Evolutionary conservation across 106 monocot genomes (phyloP), one percentile per base, ranked within the genome.

Genomic region (Dioscorea alata): DNA sequence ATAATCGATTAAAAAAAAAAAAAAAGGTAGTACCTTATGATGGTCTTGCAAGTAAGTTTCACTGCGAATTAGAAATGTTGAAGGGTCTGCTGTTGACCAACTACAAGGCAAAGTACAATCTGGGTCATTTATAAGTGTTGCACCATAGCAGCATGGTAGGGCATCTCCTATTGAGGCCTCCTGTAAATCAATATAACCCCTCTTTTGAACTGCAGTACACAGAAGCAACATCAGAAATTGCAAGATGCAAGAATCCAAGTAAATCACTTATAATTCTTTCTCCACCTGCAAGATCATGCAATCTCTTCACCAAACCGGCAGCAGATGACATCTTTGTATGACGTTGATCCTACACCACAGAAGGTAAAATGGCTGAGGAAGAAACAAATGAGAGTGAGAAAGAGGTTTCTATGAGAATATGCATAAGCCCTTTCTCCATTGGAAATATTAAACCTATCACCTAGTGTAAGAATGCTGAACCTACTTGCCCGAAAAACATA

Each of bases 31-130:
- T 77, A 99, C 97, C 87, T 99, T 99, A 32, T 80, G 84, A 65
- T 70, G 80, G 76, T 99, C 89, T 68, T 90, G 89, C 13, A 92
- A 74, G 66, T 92, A 99, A 54, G 92, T 90, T 85, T 84, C 80
- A 35, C 92, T 81, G 4, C 97, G 81, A 57, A 99, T 81, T 52
- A 90, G 69, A 79, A 99, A 99, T 66, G 84, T 87, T 31, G 97
- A 79, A 74, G 89, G 89, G 79, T 99, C 97, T 57, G 92, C 74
- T 60, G 65, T 85, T 57, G 90, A 68, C 89, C 97, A 99, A 76
- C 83, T 99, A 65, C 91, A 89, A 13, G 61, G 20, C 23, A 69
- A 52, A 42, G 53, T 83, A 69, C 78, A 92, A 53, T 18, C 83
- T 42, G 76, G 59, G 66, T 99, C 97, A 75, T 81, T 84, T 65